Evolutionary conservation across 2,329 filamentous ascomycete genomes (phyloP), one percentile per base, ranked within the genome.

Genomic region (Aspergillus sp.): DNA sequence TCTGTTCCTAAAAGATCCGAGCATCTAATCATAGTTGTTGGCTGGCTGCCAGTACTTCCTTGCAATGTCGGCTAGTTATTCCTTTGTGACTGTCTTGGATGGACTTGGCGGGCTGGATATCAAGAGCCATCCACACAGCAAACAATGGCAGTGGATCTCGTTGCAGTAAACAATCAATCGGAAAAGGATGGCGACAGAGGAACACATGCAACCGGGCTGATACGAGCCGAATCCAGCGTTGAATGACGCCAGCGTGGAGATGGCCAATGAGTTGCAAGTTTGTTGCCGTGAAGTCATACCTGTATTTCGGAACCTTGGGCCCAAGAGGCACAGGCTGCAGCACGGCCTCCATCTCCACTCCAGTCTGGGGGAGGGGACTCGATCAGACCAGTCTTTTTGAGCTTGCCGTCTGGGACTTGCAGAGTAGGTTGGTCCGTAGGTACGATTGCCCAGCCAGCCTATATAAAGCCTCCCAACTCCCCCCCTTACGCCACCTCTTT

Each of bases 311-410:
- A 58, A 50, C 27, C 37, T 59, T 56, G 57, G 44, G 49, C 57
- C 44, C 40, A 27, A 50, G 57, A 57, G 55, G 57, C 57, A 53
- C 49, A 39, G 27, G 39, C 45, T n/a, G 5, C 17, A 14, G 57
- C 57, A 53, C 49, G 50, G 27, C 45, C 52, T 23, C n/a, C 35
- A 17, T 40, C 37, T 54, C 41, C 45, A 19, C 43, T 41, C 54
- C 31, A 33, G 39, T n/a, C 15, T n/a, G 45, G 35, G 51, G 39
- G 35, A 33, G 21, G 19, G 17, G 45, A 31, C 27, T 31, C 27
- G 27, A 11, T 31, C 27, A 31, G 27, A 31, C 27, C 27, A 31
- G 27, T 31, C 27, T 31, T 8, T 8, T 3, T 31, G 25, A 27
- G 25, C 25, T 27, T 27, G 25, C 25, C 25, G 25, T 8, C 9